Evolutionary conservation across 345 rosid species (phyloP), one percentile per base, ranked within the genome.

Genomic region (Aurinia saxatilis): DNA sequence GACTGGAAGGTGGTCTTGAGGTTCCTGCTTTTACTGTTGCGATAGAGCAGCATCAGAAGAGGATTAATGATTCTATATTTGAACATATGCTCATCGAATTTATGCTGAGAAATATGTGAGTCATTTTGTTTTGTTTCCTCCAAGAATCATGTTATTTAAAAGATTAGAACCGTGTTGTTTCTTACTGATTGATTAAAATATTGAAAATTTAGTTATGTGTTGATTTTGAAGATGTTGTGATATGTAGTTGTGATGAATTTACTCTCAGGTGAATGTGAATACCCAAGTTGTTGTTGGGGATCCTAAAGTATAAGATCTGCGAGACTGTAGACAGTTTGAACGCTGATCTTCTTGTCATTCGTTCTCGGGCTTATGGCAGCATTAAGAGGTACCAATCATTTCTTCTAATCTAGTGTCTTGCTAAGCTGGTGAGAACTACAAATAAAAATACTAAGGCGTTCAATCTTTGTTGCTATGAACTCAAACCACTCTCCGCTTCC

Each of bases 1-100:
- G n/a, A n/a, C n/a, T n/a, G n/a, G n/a, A n/a, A n/a, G n/a, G n/a
- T 73, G 81, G 72, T 69, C 16, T 88, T 65, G 90, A 86, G 78
- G 96, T 88, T 58, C 98, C 96, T 30, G 95, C 98, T 29, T 80
- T 91, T 60, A 70, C 86, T 8, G 86, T 88, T 40, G 96, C 98
- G 18, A 86, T 86, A 13, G 92, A 88, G 67, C 83, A 86, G 40
- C 98, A 88, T 47, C 98, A 91, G 81, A 64, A 68, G 76, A 66
- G 86, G 61, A 91, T 91, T 65, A 79, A 87, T 0, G 79, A 82
- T 48, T 75, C 84, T 2, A 77, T 91, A 35, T 25, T 88, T 15
- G 66, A 82, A 2, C 87, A 80, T n/a, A n/a, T 51, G 95, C 96
- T 37, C 23, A 65, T 68, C 58, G 74, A 66, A 88, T 91, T 65